phyloP scores from a whole-genome alignment of 2,329 filamentous ascomycete genomes.

The Tolypocladium sp. region DNA sequence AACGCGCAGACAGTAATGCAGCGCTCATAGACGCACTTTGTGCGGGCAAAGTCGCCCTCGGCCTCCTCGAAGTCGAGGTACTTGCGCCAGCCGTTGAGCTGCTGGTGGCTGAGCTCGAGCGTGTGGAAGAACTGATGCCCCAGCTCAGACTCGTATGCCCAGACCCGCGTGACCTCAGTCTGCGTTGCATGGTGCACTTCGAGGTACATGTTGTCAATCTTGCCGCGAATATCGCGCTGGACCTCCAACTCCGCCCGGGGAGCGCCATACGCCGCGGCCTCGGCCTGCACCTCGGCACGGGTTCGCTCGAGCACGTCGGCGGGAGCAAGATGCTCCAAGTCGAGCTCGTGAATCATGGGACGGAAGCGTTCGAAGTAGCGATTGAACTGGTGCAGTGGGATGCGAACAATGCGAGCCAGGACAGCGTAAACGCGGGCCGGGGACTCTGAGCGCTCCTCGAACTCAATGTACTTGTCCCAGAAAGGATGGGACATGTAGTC shows the following conservation, averaged over 20 bases:
- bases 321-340: conserved; percentile 63
- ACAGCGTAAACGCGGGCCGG: conserved; percentile 80
- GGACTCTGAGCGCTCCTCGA: conserved; percentile 82
- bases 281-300: conserved; percentile 61
- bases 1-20: conserved; percentile 88
- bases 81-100: conserved; percentile 86
- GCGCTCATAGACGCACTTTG: conserved; percentile 82
- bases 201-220: conserved; percentile 73
- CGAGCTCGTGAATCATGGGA: conserved; percentile 61
- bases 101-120: conserved; percentile 77
- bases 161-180: conserved; percentile 81
- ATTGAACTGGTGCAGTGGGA: conserved; percentile 93
- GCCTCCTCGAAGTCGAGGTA: conserved; percentile 93
- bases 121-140: conserved; percentile 97
- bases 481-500: conserved; percentile 94
- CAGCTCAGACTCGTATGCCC: conserved; percentile 90
- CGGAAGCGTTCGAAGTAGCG: conserved; percentile 91
- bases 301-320: conserved; percentile 59
- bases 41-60: conserved; percentile 67
- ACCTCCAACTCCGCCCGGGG: conserved; percentile 63
- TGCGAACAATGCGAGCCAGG: conserved; percentile 70
- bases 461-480: conserved; percentile 98
- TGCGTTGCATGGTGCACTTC: conserved; percentile 76
- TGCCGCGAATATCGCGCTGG: conserved; percentile 71
- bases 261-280: conserved; percentile 43